These are phyloP conservation scores for Fusarium tuaranense DNA, from an alignment of 2,329 filamentous ascomycete genomes.

Conservation along the genomic window DNA sequence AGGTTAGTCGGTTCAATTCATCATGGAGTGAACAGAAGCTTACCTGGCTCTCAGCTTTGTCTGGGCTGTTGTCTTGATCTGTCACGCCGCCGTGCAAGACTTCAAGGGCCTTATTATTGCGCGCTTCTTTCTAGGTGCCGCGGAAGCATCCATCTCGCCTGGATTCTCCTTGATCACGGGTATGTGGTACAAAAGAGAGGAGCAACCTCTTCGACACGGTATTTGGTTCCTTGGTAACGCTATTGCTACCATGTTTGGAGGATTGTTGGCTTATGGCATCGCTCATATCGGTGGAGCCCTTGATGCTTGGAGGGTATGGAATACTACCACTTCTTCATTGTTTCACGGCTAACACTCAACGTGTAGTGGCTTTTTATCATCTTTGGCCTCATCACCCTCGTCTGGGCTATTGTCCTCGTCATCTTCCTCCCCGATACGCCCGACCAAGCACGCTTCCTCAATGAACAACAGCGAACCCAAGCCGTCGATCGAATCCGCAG, in stretches of 20 bases:
- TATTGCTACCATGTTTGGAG: slow-evolving; percentile 37
- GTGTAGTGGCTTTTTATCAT: slow-evolving; percentile 38
- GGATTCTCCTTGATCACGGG: slow-evolving; percentile 39
- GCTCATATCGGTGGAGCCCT: slow-evolving; percentile 32
- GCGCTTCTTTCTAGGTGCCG: slow-evolving; percentile 38
- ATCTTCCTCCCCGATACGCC: slow-evolving; percentile 37
- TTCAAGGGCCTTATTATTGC: slow-evolving; percentile 31
- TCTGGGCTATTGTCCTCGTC: slow-evolving; percentile 22
- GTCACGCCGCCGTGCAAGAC: slow-evolving; percentile 33
- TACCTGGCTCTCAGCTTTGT: slow-evolving; percentile 8
- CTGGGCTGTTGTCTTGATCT: slow-evolving; percentile 32
- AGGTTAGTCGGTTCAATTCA: neutral
- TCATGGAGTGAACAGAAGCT: rapidly evolving
- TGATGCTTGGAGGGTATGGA: slow-evolving; percentile 33
- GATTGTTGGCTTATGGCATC: slow-evolving; percentile 36
- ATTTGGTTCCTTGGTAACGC: slow-evolving; percentile 41
- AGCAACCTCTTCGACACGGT: slow-evolving; percentile 39
- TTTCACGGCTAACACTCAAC: neutral
- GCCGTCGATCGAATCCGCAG: slow-evolving; percentile 32
- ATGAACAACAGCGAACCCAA: slow-evolving; percentile 20
- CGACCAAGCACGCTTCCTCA: slow-evolving; percentile 29
- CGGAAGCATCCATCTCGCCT: slow-evolving; percentile 40
- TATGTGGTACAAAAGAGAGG: slow-evolving; percentile 41
- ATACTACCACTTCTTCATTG: neutral
- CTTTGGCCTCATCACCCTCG: slow-evolving; percentile 37